Evolutionary conservation across 495 filamentous ascomycete species (phyloP).

Genomic region (Stereocaulon alpinum): DNA sequence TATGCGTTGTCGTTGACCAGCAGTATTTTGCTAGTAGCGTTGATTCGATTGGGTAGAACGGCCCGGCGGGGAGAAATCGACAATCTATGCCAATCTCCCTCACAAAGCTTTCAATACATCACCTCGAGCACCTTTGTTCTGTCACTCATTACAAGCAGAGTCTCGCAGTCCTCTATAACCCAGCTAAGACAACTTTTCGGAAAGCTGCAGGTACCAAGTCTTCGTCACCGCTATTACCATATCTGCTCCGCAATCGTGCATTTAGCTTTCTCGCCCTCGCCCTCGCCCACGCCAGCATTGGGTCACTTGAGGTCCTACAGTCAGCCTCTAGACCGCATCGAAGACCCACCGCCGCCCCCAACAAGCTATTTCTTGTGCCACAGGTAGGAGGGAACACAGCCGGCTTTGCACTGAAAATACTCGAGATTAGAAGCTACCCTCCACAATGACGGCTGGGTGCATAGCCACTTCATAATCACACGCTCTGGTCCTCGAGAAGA

Average conservation of each 20-base stretch:
- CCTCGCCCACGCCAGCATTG: not conserved
- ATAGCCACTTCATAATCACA: slow-evolving; percentile 6
- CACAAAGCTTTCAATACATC: slow-evolving; percentile 1
- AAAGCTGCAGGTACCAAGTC: not conserved
- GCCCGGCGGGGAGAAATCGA: slow-evolving; percentile 2
- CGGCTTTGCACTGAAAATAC: not conserved
- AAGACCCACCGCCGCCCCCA: not conserved
- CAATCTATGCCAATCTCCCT: slow-evolving; percentile 4
- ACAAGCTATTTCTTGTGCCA: not conserved
- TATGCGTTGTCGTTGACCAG: slow-evolving; percentile 4
- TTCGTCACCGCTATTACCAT: not conserved
- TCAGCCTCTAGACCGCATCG: not conserved
- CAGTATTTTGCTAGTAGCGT: not conserved
- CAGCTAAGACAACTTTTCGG: not conserved
- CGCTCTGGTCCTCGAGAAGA: slow-evolving; percentile 3
- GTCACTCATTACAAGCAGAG: not conserved
- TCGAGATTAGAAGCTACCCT: not conserved
- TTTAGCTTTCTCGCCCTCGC: not conserved
- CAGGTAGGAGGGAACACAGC: not conserved
- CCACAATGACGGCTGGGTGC: slow-evolving; percentile 13
- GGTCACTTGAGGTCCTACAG: not conserved
- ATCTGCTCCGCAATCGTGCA: not conserved
- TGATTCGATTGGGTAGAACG: not conserved
- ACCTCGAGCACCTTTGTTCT: not conserved
- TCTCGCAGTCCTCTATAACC: not conserved